phyloP scores from a whole-genome alignment of 2,329 filamentous ascomycete genomes.

The Nigrospora osmanthi region DNA sequence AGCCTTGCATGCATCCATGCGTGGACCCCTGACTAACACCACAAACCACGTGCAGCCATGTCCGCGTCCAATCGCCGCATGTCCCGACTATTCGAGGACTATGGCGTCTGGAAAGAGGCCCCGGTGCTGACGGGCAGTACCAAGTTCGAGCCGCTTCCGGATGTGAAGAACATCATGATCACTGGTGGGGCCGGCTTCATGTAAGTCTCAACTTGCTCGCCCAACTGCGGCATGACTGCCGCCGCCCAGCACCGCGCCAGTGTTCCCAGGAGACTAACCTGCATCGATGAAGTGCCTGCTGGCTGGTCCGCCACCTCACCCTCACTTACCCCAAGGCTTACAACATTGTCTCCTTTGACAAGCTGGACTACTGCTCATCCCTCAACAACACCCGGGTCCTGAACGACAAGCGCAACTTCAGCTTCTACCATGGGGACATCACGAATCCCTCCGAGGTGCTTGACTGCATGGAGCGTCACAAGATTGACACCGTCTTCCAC shows the following conservation, averaged over 20 bases:
- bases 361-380: slow-evolving; percentile 75
- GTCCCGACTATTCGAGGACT: slow-evolving; percentile 43
- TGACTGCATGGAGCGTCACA: slow-evolving; percentile 60
- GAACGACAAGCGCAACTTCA: slow-evolving; percentile 62
- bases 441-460: slow-evolving; percentile 64
- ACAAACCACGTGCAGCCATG: no score
- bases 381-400: slow-evolving; percentile 71
- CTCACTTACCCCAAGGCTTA: slow-evolving; percentile 67
- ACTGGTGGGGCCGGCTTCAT: slow-evolving; percentile 83
- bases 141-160: slow-evolving; percentile 58
- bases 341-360: slow-evolving; percentile 77
- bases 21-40: no score
- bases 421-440: slow-evolving; percentile 73
- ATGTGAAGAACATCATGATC: slow-evolving; percentile 74
- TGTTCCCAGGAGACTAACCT: no score
- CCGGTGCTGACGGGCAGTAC: slow-evolving; percentile 63
- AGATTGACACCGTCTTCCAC: slow-evolving; percentile 74
- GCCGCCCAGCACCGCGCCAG: no score
- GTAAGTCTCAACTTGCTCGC: slow-evolving; percentile 35
- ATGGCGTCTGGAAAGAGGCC: slow-evolving; percentile 63
- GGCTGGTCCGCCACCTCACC: slow-evolving; percentile 72
- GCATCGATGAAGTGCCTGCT: slow-evolving; percentile 55
- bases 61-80: no score
- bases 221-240: no score
- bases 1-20: no score